Base-by-base conservation (phyloP, 257 asterid genomes). In the Lithospermum erythrorhizon region DNA sequence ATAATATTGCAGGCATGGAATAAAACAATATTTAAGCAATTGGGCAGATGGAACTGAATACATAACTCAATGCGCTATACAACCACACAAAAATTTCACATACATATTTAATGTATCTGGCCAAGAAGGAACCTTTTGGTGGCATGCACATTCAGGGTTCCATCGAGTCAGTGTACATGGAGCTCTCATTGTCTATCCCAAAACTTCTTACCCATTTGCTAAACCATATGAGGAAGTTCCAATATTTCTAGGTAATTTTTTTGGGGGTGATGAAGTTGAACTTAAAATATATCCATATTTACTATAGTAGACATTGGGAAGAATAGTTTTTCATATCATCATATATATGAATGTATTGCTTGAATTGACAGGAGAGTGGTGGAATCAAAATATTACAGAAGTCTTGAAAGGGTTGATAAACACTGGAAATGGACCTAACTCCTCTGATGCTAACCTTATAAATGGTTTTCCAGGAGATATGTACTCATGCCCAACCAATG, bases 161-260 rank as follows among this genome's bases (percentile, higher is more conserved):
- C 57, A 53, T n/a, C 57, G 57, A 2, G 25, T 16, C 3, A 53
- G 9, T 19, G 24, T 53, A 19, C 18, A 53, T 19, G 57, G 57
- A 10, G 57, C 57, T 53, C 22, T 53, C 22, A 53, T 53, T 53
- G 25, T 53, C 3, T n/a, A 53, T n/a, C 57, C 57, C 22, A 53
- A n/a, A 16, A 53, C 25, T 53, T 19, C 24, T 19, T 41, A 41
- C 17, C 49, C 49, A 1, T 41, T 41, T 41, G 49, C 22, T 19
- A 22, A 53, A 53, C 57, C 57, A 53, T 53, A 53, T 15, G 25
- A 53, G 24, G 57, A 53, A n/a, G 57, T 53, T n/a, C 57, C 57
- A 15, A 53, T 53, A 7, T n/a, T 53, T 9, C 57, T 53, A 53
- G 57, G 57, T 53, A 53, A 13, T 11, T 41, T 41, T 1, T 11